Percentiles rank a stretch among this genome's conserved stretches.
phyloP scores from a whole-genome alignment of 106 monocot genomes.

The Agapanthus africanus region DNA sequence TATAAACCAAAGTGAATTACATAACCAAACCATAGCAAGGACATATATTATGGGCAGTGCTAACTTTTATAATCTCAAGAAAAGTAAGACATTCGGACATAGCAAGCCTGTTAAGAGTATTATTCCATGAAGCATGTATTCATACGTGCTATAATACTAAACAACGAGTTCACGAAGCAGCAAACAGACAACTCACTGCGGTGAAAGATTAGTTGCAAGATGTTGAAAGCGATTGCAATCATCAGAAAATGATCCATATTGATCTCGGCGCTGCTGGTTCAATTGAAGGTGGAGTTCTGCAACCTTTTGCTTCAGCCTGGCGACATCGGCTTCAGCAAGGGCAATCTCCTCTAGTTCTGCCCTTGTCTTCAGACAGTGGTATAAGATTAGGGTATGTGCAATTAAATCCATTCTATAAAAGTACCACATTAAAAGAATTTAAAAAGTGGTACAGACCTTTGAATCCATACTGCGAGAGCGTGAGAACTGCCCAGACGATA shows the following conservation, averaged over 20 bases:
- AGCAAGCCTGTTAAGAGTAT: neutral
- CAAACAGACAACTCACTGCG: constrained; percentile 34
- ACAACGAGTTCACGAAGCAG: too few species aligned
- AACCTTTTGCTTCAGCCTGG: constrained; percentile 95
- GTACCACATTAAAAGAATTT: neutral
- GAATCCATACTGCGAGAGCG: constrained; percentile 86
- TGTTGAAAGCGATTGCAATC: constrained; percentile 53
- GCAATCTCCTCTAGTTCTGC: constrained; percentile 99
- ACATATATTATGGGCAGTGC: neutral
- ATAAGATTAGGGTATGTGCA: neutral
- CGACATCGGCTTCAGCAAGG: constrained; percentile 97
- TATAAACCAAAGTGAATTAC: neutral
- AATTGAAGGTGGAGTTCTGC: constrained; percentile 96
- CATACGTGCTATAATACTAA: neutral
- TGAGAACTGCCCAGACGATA: constrained; percentile 90
- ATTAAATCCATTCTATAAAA: constrained; percentile 15
- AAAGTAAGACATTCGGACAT: neutral
- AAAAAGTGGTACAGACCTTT: constrained; percentile 28
- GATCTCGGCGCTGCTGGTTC: constrained; percentile 84
- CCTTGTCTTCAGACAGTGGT: constrained; percentile 59
- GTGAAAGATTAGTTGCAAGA: constrained; percentile 48
- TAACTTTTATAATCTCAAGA: neutral
- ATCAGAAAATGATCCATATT: constrained; percentile 59
- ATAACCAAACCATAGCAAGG: neutral
- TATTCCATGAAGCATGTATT: neutral